Conservation (phyloP, 2,329 filamentous ascomycete genomes). For the Byssochlamys sp. region DNA sequence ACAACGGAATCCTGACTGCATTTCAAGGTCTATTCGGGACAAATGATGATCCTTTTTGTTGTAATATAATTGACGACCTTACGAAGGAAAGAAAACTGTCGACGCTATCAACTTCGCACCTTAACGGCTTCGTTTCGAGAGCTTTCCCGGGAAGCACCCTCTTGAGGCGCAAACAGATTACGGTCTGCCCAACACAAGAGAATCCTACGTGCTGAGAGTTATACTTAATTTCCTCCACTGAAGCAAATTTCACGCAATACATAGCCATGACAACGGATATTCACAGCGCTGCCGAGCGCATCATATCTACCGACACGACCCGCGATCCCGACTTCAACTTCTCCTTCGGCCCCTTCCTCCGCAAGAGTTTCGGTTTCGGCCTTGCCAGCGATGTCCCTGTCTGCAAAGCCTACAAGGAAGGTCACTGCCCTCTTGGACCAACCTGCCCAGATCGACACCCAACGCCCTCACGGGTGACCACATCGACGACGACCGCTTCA, state of each 20-base stretch:
- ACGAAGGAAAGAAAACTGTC: neutral
- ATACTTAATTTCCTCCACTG: neutral
- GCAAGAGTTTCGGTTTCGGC: conserved; percentile 72
- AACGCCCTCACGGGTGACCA: conserved; percentile 36
- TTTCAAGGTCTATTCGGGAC: neutral
- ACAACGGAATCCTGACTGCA: neutral
- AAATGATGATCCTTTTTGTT: neutral
- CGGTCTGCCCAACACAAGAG: neutral
- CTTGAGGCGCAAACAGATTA: neutral
- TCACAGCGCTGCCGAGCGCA: conserved; percentile 20
- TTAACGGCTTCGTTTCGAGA: neutral
- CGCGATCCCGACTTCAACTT: conserved; percentile 52
- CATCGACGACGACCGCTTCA: conserved; percentile 34
- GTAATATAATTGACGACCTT: neutral
- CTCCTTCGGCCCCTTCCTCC: conserved; percentile 76
- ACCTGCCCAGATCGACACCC: conserved; percentile 77
- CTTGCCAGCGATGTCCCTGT: conserved; percentile 67
- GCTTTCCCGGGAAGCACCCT: neutral
- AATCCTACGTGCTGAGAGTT: neutral
- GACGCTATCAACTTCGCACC: neutral
- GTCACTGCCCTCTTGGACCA: conserved; percentile 76
- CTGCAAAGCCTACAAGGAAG: conserved; percentile 77
- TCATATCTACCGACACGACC: conserved; percentile 26
- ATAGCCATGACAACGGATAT: conserved; percentile 27
- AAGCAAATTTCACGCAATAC: neutral